These are phyloP conservation scores for Ceriops decandra DNA, from an alignment of 345 rosid species.

Conservation along the genomic window DNA sequence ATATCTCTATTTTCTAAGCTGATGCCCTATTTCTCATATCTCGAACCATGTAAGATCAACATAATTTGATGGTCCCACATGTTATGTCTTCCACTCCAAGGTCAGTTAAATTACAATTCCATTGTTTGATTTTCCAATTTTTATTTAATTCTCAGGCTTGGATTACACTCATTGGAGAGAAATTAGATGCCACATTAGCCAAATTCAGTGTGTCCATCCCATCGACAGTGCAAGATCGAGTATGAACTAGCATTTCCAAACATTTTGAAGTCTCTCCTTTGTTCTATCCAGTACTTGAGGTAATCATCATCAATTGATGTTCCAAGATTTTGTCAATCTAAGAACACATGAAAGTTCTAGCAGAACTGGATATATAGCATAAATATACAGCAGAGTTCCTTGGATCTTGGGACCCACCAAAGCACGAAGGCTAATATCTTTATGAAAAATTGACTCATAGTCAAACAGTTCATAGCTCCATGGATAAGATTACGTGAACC, in stretches of 20 bases:
- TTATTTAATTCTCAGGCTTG: constrained; percentile 53
- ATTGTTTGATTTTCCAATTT: neutral
- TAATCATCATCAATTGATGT: constrained; percentile 13
- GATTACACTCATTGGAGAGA: constrained; percentile 79
- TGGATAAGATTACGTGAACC: too few relatives aligned
- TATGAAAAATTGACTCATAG: too few relatives aligned
- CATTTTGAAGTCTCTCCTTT: constrained; percentile 2
- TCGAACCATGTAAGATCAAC: neutral
- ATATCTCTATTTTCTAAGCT: neutral
- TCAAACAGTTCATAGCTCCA: too few relatives aligned
- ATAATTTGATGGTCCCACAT: neutral
- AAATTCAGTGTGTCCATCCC: constrained; percentile 32
- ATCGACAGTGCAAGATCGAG: constrained; percentile 30
- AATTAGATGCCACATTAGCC: constrained; percentile 65
- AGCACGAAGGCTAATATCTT: too few relatives aligned
- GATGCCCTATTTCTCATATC: neutral
- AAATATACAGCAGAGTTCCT: too few relatives aligned
- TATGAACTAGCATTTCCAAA: constrained; percentile 6
- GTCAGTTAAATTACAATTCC: neutral
- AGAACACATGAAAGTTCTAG: too few relatives aligned
- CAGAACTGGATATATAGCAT: too few relatives aligned
- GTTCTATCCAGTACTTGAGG: constrained; percentile 14
- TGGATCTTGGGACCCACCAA: too few relatives aligned
- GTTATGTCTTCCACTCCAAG: neutral
- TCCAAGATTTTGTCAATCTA: neutral